phyloP scores from a whole-genome alignment of 164 flowering plant species.

The Nymphaea thermarum region DNA sequence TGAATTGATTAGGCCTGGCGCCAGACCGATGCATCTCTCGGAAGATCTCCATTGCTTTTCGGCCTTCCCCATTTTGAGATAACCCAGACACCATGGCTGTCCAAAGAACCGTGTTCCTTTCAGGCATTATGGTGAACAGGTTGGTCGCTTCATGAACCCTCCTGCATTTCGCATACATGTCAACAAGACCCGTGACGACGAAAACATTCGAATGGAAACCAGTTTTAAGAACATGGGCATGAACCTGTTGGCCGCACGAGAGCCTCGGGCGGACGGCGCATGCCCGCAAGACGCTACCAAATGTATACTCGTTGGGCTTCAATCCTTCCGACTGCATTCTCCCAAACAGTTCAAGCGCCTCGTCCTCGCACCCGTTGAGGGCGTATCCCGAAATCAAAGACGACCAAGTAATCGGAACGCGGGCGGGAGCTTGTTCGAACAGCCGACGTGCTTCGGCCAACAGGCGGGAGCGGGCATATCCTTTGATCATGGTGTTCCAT shows the following conservation, averaged over 20 bases:
- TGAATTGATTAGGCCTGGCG: conserved; percentile 52
- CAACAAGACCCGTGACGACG: conserved; percentile 69
- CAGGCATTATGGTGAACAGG: conserved; percentile 31
- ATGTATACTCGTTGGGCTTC: conserved; percentile 46
- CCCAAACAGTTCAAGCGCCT: conserved; percentile 44
- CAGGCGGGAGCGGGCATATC: conserved; percentile 46
- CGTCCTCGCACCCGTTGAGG: conserved; percentile 27
- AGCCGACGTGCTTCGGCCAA: conserved; percentile 44
- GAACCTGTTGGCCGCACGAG: conserved; percentile 36
- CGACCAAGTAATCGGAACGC: conserved; percentile 59
- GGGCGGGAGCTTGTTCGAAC: conserved; percentile 31
- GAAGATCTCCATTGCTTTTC: conserved; percentile 44
- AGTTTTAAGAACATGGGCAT: conserved; percentile 45
- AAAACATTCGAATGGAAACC: conserved; percentile 29
- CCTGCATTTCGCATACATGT: conserved; percentile 70
- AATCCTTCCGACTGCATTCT: conserved; percentile 62
- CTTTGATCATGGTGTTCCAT: conserved; percentile 76
- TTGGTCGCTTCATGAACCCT: conserved; percentile 41
- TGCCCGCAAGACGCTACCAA: conserved; percentile 54
- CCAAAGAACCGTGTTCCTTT: conserved; percentile 56
- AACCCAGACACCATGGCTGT: conserved; percentile 77
- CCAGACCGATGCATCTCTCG: conserved; percentile 41
- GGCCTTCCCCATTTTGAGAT: conserved; percentile 45
- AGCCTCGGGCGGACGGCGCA: conserved; percentile 33
- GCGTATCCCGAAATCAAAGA: conserved; percentile 66